Base-by-base conservation (phyloP, 2,329 filamentous ascomycete genomes). In the Rutstroemia sp. region DNA sequence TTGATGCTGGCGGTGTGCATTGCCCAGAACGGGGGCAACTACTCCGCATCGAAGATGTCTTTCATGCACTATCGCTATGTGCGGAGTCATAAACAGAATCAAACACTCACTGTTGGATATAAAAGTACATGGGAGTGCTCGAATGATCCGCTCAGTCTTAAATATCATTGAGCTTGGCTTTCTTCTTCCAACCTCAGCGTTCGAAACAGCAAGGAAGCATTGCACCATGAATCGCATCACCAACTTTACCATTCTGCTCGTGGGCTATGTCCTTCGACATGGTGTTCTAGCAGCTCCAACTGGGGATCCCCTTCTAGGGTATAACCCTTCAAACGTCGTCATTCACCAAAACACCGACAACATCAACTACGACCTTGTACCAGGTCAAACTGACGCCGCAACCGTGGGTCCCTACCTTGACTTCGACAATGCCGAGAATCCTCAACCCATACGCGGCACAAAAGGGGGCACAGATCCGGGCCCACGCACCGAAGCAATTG, bases 401-500 rank as follows among this genome's bases (percentile, higher is more conserved):
- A 69, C 77, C 9, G 70, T 80, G 14, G 81, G 81, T 0, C 64
- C 75, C 2, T 80, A 76, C 55, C 73, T 84, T 1, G 74, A 83
- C 66, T 80, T 85, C 61, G 72, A 77, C 50, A 70, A 74, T 53
- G 73, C 75, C 27, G 70, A 77, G 3, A 73, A 74, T 38, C 80
- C 81, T 0, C 78, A 83, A 65, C 81, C 81, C 1, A 76, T 82
- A 45, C 75, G 81, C 6, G 81, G 81, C 3, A 66, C 63, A 12
- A 69, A 63, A 10, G 81, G 80, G 12, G 71, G 68, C 2, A 78
- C 75, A 1, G 78, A 82, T 61, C 75, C 79, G 6, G 80, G 80
- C 0, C 87, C 87, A 0, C 82, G 84, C 70, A 91, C 90, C 69
- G 75, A 74, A 58, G 80, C 80, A 51, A 82, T 87, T 21, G 82